Evolutionary conservation across 1,284 basidiomycete species (phyloP).

Genomic region (Trametes versicolor): DNA sequence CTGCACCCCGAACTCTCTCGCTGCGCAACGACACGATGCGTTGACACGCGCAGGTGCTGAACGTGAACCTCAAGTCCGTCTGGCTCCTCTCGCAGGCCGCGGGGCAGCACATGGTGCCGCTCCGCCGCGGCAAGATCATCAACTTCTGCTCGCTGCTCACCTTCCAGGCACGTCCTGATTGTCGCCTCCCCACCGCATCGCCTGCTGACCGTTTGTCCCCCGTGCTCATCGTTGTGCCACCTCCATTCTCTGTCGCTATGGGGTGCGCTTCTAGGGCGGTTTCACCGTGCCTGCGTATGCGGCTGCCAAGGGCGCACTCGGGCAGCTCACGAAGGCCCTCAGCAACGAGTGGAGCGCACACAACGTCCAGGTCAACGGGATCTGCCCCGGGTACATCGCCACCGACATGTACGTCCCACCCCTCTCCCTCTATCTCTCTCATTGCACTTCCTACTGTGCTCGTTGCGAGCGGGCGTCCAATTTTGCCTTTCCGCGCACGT

Average conservation of each 20-base stretch:
- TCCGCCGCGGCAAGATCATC: conserved; percentile 81
- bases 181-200: background rate
- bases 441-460: background rate
- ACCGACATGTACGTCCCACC: conserved; percentile 76
- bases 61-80: conserved; percentile 81
- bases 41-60: conserved; percentile 63
- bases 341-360: conserved; percentile 82
- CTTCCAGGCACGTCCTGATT: conserved; percentile 59
- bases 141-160: conserved; percentile 84
- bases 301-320: conserved; percentile 88
- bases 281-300: conserved; percentile 92
- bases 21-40: conserved; percentile 7
- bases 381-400: conserved; percentile 92
- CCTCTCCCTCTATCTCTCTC: background rate
- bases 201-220: conserved; percentile 11
- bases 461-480: conserved; percentile 13
- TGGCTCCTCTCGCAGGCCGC: conserved; percentile 83
- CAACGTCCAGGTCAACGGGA: conserved; percentile 91
- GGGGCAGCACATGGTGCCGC: conserved; percentile 82
- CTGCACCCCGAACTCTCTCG: conserved; percentile 5
- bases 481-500: conserved; percentile 27
- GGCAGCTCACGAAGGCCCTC: conserved; percentile 84
- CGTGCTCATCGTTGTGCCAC: background rate
- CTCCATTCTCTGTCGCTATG: conserved; percentile 3
- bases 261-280: conserved; percentile 57